Conservation (phyloP, 2,329 filamentous ascomycete species). For the Boeremia exigua region DNA sequence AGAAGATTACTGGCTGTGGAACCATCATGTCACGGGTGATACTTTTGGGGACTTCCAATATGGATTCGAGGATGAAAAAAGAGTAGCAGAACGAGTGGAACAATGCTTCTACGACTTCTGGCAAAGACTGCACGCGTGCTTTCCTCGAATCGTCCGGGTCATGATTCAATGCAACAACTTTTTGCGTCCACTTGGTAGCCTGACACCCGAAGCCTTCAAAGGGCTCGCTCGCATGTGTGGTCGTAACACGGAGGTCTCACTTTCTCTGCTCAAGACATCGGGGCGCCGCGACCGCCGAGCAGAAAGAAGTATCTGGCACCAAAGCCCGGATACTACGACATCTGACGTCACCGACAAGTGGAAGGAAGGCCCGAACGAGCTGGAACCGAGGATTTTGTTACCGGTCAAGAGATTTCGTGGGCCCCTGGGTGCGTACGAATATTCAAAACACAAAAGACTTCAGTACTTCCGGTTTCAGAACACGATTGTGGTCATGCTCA, state of each 20-base stretch:
- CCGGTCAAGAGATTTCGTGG: not conserved
- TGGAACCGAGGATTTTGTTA: not conserved
- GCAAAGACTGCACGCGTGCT: slow-evolving; percentile 1
- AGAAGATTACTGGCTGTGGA: slow-evolving; percentile 7
- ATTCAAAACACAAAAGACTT: not conserved
- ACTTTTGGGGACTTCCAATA: not conserved
- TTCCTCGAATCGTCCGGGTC: not conserved
- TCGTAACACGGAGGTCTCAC: not conserved
- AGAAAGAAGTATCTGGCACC: slow-evolving; percentile 8
- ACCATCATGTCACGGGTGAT: not conserved
- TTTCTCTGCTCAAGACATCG: not conserved
- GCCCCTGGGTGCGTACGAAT: slow-evolving; percentile 2
- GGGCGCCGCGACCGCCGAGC: not conserved
- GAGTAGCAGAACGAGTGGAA: not conserved
- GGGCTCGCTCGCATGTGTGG: not conserved
- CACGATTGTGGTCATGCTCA: slow-evolving; percentile 1
- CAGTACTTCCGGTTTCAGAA: not conserved
- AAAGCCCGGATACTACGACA: not conserved
- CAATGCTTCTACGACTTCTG: slow-evolving; percentile 3
- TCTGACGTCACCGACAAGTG: not conserved
- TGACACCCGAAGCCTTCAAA: not conserved
- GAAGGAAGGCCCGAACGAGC: not conserved
- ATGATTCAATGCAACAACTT: not conserved
- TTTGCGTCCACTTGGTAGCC: not conserved
- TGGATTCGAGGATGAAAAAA: not conserved